Evolutionary conservation across 441 rosid species (phyloP), one percentile per base, ranked within the genome.

Genomic region (Pelargonium cotyledonis): DNA sequence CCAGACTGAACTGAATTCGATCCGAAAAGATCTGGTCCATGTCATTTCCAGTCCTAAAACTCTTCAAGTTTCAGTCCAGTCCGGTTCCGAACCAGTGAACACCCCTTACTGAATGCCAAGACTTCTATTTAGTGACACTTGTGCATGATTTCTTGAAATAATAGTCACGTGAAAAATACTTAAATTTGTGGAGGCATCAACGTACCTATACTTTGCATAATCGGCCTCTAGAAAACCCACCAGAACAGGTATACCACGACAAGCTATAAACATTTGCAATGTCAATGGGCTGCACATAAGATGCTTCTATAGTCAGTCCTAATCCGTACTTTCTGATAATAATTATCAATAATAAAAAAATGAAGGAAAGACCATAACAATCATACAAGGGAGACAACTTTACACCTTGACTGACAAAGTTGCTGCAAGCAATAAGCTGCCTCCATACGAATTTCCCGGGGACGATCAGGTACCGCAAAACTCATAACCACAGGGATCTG

Each of bases 181-280:
- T 8, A 38, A 21, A 60, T 9, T 44, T 6, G 23, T 9, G n/a
- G 66, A 19, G 41, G n/a, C 51, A 64, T 55, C 53, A 16, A 71
- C 83, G 43, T 72, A 89, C 99, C 98, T 90, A 91, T 81, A 89
- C 78, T 82, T 92, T 62, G 97, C 98, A 79, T 92, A 92, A 80
- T 95, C 99, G 61, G 98, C 87, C 83, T 92, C 98, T 66, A 95
- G 84, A 79, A 95, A 95, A 63, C 96, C 94, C 81, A 90, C 98
- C 79, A 95, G 80, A 81, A 90, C 83, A 57, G 97, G 98, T 75
- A 95, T 92, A 70, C 99, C 98, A 66, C 89, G 82, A 77, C 96
- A 90, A 79, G 98, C 89, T 84, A 95, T 83, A 83, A 95, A 90
- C 99, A 95, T 95, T 84, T 92, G 99, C 84, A 95, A 79, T 23